These are phyloP conservation scores for Paxillus involutus DNA, from an alignment of 768 basidiomycete species.

Conservation along the genomic window DNA sequence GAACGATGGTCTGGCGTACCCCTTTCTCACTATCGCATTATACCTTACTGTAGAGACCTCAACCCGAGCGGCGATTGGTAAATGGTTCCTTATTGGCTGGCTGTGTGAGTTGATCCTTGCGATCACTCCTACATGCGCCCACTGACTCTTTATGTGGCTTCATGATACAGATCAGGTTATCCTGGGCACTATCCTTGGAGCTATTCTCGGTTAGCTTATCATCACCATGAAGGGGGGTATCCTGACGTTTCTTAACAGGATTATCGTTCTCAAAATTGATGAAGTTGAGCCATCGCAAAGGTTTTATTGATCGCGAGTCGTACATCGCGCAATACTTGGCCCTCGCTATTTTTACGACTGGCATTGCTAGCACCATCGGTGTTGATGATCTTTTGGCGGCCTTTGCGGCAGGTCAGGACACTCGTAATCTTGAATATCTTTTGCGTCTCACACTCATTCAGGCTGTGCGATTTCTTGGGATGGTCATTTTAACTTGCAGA, in stretches of 20 bases:
- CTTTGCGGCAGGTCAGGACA: conserved; percentile 71
- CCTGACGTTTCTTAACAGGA: conserved; percentile 40
- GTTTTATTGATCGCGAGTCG: conserved; percentile 77
- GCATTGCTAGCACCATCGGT: conserved; percentile 77
- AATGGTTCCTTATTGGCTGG: conserved; percentile 90
- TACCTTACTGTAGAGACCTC: conserved; percentile 78
- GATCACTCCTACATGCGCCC: background rate
- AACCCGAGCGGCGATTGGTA: conserved; percentile 60
- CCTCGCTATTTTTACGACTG: conserved; percentile 70
- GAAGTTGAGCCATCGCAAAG: conserved; percentile 61
- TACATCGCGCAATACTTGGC: conserved; percentile 85
- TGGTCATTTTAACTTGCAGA: conserved; percentile 75
- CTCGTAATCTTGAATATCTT: background rate
- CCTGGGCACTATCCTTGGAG: conserved; percentile 70
- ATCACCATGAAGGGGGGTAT: background rate
- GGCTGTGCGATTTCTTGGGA: conserved; percentile 94
- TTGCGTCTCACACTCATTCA: conserved; percentile 29
- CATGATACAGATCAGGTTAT: conserved; percentile 70
- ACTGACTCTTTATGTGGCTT: background rate
- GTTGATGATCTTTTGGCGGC: conserved; percentile 88
- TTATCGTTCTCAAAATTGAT: conserved; percentile 69
- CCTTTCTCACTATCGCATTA: conserved; percentile 83
- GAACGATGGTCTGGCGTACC: conserved; percentile 95
- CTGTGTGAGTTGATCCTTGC: conserved; percentile 42
- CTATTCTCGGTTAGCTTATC: conserved; percentile 42